Evolutionary conservation across 2,329 filamentous ascomycete species (phyloP).

Genomic region (Fusarium drepaniforme): DNA sequence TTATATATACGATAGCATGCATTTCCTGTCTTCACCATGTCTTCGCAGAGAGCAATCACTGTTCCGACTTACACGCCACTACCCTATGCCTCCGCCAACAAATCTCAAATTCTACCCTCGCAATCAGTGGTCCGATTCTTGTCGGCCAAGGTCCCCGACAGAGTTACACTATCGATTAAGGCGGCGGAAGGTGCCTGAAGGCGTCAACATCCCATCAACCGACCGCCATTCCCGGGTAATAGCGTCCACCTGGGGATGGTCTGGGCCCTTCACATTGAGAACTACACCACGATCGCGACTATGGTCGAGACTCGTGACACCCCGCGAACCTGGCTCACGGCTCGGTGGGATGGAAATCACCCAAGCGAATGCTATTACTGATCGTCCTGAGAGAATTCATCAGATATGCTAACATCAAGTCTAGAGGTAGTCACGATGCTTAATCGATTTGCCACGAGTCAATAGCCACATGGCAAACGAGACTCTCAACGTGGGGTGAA

Average conservation of each 20-base stretch:
- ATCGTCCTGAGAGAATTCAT: constrained; percentile 5
- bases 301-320: constrained; percentile 1
- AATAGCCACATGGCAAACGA: constrained; percentile 26
- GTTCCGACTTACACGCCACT: neutral
- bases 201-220: constrained; percentile 9
- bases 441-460: constrained; percentile 25
- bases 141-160: neutral
- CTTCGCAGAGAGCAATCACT: too few relatives aligned
- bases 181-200: constrained; percentile 2
- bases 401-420: neutral
- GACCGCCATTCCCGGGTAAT: neutral
- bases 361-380: constrained; percentile 4
- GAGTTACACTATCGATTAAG: constrained; percentile 1
- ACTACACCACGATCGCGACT: neutral
- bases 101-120: neutral
- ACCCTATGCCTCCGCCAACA: neutral
- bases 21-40: neutral
- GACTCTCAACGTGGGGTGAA: constrained; percentile 2
- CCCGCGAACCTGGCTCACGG: neutral
- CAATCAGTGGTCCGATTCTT: neutral
- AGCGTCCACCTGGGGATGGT: neutral
- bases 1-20: neutral
- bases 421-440: neutral
- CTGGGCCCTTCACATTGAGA: neutral
- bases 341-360: neutral